A percentile compares a stretch with the other conserved stretches of the same genome.
These are phyloP conservation scores for Yarrowia phangngaensis DNA, from an alignment of 805 yeast species.

Conservation along the genomic window DNA sequence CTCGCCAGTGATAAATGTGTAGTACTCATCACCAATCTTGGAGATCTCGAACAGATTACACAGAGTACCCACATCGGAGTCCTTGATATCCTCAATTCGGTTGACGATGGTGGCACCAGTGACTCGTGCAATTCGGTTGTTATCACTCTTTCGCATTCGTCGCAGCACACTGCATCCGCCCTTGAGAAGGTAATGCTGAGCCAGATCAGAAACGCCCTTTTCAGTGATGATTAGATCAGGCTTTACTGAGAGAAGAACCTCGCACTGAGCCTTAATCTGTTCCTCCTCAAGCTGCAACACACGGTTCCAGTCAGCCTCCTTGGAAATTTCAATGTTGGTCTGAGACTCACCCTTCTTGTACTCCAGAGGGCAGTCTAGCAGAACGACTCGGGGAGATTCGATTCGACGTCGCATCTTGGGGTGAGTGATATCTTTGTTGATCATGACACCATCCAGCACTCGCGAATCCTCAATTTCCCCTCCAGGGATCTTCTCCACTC, in stretches of 20 bases:
- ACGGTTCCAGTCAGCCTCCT: slow-evolving; percentile 95
- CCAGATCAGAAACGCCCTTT: slow-evolving; percentile 96
- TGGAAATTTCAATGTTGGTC: slow-evolving; percentile 93
- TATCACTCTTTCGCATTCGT: slow-evolving; percentile 92
- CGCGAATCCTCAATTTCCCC: slow-evolving; percentile 89
- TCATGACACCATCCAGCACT: slow-evolving; percentile 85
- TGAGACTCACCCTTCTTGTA: slow-evolving; percentile 99
- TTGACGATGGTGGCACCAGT: slow-evolving; percentile 97
- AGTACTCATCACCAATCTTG: slow-evolving; percentile 95
- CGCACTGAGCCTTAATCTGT: slow-evolving; percentile 85
- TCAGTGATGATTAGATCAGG: slow-evolving; percentile 96
- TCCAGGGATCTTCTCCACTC: slow-evolving; percentile 96
- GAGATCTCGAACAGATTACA: slow-evolving; percentile 93
- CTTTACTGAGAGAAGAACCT: slow-evolving; percentile 72
- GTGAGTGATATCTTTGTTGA: slow-evolving; percentile 97
- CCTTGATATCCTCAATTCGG: slow-evolving; percentile 90
- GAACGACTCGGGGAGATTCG: slow-evolving; percentile 80
- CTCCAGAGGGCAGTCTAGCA: slow-evolving; percentile 94
- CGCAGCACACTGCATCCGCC: slow-evolving; percentile 91
- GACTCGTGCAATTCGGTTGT: slow-evolving; percentile 93
- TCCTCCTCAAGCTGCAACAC: slow-evolving; percentile 96
- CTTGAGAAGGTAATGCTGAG: slow-evolving; percentile 91
- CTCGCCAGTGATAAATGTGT: slow-evolving; percentile 69
- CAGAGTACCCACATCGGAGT: slow-evolving; percentile 78
- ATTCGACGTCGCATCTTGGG: slow-evolving; percentile 93